Evolutionary conservation across 495 filamentous ascomycete species (phyloP).

Genomic region (Penicillium maclennaniae): DNA sequence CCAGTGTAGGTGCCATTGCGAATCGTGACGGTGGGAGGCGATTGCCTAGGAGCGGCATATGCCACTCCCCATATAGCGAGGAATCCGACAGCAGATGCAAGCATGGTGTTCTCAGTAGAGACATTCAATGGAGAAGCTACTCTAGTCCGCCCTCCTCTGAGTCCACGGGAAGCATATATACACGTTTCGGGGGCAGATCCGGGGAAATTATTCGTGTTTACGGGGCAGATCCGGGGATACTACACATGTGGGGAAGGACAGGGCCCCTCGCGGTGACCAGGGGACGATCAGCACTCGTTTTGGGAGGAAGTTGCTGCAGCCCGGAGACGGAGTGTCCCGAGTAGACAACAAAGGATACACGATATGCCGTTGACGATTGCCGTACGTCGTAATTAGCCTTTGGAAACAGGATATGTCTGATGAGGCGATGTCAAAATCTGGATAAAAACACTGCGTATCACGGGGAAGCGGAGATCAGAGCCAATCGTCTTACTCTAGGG

Average conservation of each 20-base stretch:
- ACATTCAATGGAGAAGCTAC: not conserved
- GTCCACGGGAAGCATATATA: not conserved
- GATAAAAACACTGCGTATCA: not conserved
- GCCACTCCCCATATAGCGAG: conserved; percentile 9
- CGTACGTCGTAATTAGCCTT: not conserved
- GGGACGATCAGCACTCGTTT: conserved; percentile 11
- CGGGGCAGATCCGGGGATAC: not conserved
- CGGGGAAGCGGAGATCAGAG: not conserved
- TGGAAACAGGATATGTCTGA: not conserved
- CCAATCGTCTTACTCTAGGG: not conserved
- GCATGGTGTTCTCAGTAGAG: conserved; percentile 3
- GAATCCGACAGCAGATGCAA: conserved; percentile 9
- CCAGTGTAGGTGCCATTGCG: conserved; percentile 42
- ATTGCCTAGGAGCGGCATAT: conserved; percentile 12
- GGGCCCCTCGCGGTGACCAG: conserved; percentile 11
- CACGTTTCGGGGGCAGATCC: not conserved
- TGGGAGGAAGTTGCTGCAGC: not conserved
- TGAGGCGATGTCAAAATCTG: not conserved
- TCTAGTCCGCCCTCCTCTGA: too few species aligned
- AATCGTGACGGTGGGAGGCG: conserved; percentile 14
- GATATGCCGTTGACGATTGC: conserved; percentile 7
- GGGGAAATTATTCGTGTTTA: conserved; percentile 2
- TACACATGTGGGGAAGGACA: conserved; percentile 10
- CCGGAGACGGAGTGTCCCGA: not conserved
- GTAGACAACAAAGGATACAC: not conserved